These are phyloP conservation scores for Heterobasidion parviporum DNA, from an alignment of 1,284 basidiomycete species.

Conservation along the genomic window DNA sequence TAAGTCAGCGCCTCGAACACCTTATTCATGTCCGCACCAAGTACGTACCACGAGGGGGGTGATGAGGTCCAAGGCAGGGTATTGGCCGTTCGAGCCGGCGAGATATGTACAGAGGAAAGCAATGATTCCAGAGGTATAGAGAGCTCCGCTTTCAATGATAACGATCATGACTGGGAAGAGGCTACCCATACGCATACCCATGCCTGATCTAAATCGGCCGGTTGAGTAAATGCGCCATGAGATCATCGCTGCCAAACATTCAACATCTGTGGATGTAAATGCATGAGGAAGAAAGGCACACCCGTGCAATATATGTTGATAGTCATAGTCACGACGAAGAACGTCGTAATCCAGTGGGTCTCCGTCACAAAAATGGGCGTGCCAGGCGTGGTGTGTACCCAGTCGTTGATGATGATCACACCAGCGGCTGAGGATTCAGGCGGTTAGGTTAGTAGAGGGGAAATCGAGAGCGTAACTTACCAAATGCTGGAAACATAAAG, in stretches of 20 bases:
- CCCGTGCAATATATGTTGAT: constrained; percentile 8
- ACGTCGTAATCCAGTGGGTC: constrained; percentile 3
- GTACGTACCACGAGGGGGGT: constrained; percentile 6
- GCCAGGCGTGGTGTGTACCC: not conserved
- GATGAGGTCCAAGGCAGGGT: constrained; percentile 5
- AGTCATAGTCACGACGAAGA: constrained; percentile 3
- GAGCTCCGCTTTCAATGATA: constrained; percentile 6
- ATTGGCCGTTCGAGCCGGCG: constrained; percentile 5
- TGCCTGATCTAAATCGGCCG: not conserved
- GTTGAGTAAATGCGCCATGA: constrained; percentile 2
- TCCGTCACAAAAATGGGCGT: constrained; percentile 2
- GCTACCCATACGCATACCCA: not conserved
- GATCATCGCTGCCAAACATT: constrained; percentile 2
- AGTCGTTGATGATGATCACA: not conserved
- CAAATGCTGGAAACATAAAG: constrained; percentile 2
- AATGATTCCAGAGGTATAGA: constrained; percentile 7
- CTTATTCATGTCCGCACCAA: not conserved
- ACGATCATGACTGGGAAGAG: constrained; percentile 5
- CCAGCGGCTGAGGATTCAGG: not conserved
- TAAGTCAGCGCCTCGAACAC: not conserved
- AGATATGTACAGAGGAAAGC: constrained; percentile 3
- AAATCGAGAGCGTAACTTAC: not conserved
- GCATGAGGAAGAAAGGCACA: not conserved
- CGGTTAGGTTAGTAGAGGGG: not conserved
- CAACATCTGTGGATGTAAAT: not conserved